Conservation (phyloP, 257 asterid genomes). For the Misopates orontium region DNA sequence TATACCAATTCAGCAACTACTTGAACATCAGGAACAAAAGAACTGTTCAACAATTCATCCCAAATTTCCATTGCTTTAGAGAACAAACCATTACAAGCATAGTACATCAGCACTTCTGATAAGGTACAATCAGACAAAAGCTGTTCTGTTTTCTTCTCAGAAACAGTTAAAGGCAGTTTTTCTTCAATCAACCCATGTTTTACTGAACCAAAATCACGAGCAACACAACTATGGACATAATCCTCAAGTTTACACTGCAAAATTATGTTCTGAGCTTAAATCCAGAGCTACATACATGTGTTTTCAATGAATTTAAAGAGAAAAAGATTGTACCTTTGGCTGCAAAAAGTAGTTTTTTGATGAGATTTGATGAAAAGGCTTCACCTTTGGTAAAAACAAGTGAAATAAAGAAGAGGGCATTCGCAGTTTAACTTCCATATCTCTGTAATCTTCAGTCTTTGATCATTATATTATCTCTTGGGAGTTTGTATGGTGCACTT, state of each 20-base stretch:
- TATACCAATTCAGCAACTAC: conserved; percentile 52
- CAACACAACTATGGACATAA: conserved; percentile 9
- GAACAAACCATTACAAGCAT: conserved; percentile 48
- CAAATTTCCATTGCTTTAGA: conserved; percentile 51
- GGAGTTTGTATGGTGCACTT: no score
- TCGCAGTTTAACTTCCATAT: conserved; percentile 30
- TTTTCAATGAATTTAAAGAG: background rate
- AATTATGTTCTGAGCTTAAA: conserved; percentile 24
- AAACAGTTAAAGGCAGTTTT: conserved; percentile 26
- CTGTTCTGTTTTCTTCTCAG: no score
- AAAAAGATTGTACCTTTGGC: conserved; percentile 27
- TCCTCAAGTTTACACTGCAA: conserved; percentile 31
- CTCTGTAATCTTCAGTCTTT: background rate
- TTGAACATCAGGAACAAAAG: conserved; percentile 46
- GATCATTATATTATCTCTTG: no score
- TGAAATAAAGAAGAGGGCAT: conserved; percentile 20
- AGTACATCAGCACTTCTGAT: conserved; percentile 47
- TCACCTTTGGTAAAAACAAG: conserved; percentile 16
- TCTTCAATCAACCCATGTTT: conserved; percentile 27
- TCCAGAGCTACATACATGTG: background rate
- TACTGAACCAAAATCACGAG: conserved; percentile 26
- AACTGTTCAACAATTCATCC: conserved; percentile 65
- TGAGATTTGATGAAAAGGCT: conserved; percentile 24
- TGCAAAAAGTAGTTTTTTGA: background rate
- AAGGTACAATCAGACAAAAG: conserved; percentile 28